These are phyloP conservation scores for Amylostereum areolatum DNA, from an alignment of 1,284 basidiomycete genomes.

Conservation along the genomic window DNA sequence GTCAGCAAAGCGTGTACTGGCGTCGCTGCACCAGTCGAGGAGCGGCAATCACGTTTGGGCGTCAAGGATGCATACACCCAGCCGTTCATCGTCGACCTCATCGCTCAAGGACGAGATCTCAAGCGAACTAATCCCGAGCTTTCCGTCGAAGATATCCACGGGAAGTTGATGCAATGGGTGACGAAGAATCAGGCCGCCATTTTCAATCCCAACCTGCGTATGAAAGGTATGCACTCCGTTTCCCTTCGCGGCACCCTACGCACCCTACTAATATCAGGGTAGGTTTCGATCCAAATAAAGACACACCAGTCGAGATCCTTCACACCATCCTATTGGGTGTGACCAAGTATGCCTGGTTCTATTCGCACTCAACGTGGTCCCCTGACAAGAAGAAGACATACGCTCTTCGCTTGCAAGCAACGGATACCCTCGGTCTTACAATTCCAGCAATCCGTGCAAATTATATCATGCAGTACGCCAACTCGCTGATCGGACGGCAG, in stretches of 20 bases:
- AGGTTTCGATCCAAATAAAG: constrained; percentile 25
- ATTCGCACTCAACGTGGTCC: constrained; percentile 11
- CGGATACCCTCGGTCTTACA: constrained; percentile 12
- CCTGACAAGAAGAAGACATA: constrained; percentile 6
- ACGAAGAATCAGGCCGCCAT: background rate
- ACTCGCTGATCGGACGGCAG: constrained; percentile 16
- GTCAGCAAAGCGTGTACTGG: constrained; percentile 11
- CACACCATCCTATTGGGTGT: constrained; percentile 30
- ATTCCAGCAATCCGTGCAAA: constrained; percentile 14
- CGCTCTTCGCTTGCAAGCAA: constrained; percentile 11
- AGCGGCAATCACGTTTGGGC: constrained; percentile 11
- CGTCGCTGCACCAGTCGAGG: constrained; percentile 8
- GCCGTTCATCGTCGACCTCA: constrained; percentile 11
- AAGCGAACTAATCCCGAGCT: background rate
- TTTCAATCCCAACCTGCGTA: constrained; percentile 8
- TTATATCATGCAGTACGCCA: constrained; percentile 19
- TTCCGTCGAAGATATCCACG: constrained; percentile 5
- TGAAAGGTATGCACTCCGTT: constrained; percentile 5
- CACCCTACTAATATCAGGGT: too few species aligned
- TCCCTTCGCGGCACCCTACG: too few species aligned
- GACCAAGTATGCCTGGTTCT: constrained; percentile 27
- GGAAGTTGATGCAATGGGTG: constrained; percentile 11
- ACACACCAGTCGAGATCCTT: constrained; percentile 31
- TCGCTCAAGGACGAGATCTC: constrained; percentile 1
- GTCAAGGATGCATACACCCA: constrained; percentile 16